Percentiles rank a stretch among this genome's conserved stretches.
phyloP scores from a whole-genome alignment of 441 rosid species.

The Erodium moschatum region DNA sequence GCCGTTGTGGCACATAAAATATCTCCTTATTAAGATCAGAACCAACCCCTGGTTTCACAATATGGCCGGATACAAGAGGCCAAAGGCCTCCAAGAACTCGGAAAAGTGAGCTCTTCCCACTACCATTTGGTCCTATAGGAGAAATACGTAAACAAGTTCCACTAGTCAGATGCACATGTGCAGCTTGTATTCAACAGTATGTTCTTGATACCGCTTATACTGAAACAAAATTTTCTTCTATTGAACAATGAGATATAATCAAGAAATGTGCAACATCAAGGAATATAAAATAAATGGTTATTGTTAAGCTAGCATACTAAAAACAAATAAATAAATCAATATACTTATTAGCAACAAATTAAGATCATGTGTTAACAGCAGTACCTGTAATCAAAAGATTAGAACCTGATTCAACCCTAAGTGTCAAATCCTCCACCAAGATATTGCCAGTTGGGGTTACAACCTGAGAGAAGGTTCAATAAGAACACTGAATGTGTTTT shows the following conservation, averaged over 20 bases:
- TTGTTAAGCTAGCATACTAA: too few relatives aligned
- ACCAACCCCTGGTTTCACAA: constrained; percentile 98
- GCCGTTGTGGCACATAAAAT: constrained; percentile 97
- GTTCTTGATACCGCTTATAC: constrained; percentile 5
- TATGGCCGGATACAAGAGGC: constrained; percentile 94
- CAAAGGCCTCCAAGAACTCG: constrained; percentile 99
- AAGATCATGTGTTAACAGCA: constrained; percentile 18
- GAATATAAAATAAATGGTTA: not conserved
- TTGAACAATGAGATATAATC: not conserved
- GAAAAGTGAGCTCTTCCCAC: constrained; percentile 99
- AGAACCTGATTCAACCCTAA: constrained; percentile 85
- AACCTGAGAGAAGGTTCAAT: constrained; percentile 50
- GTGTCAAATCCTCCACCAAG: constrained; percentile 85
- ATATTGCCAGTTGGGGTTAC: constrained; percentile 93
- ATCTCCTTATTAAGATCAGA: constrained; percentile 98
- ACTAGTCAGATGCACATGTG: constrained; percentile 4
- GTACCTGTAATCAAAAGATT: constrained; percentile 97
- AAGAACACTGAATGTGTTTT: constrained; percentile 19
- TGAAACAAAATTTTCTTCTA: not conserved
- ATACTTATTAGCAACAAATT: not conserved
- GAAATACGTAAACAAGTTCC: constrained; percentile 17
- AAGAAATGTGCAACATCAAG: not conserved
- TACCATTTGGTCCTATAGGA: constrained; percentile 93
- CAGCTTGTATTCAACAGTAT: not conserved
- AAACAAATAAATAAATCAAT: too few relatives aligned